A percentile compares a stretch with the other conserved stretches of the same genome.
phyloP scores from a whole-genome alignment of 2,329 filamentous ascomycete species.

The Nakataea oryzae region DNA sequence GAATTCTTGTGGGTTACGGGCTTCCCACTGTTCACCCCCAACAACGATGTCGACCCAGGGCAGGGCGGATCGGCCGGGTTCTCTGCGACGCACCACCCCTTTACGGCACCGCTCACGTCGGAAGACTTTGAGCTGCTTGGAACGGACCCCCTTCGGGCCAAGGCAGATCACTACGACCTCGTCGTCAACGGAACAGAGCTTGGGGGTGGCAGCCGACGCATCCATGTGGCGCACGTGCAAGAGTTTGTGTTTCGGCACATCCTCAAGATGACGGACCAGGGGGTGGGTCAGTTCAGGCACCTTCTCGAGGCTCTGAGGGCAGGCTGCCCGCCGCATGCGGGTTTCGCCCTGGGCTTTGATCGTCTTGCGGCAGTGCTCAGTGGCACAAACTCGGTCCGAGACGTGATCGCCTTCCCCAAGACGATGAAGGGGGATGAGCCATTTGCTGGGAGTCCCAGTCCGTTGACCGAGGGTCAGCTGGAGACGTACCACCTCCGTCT shows the following conservation, averaged over 20 bases:
- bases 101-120: conserved; percentile 71
- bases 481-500: conserved; percentile 32
- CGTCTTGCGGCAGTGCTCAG: conserved; percentile 72
- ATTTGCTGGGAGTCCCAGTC: conserved; percentile 68
- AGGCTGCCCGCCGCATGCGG: conserved; percentile 90
- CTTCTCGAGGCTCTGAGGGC: conserved; percentile 70
- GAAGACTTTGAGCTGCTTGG: conserved; percentile 66
- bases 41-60: conserved; percentile 55
- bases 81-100: conserved; percentile 86
- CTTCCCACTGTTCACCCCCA: conserved; percentile 86
- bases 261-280: conserved; percentile 62
- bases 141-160: conserved; percentile 59
- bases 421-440: conserved; percentile 80
- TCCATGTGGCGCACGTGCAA: conserved; percentile 75
- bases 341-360: conserved; percentile 88
- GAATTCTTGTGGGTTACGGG: conserved; percentile 77
- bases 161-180: conserved; percentile 88
- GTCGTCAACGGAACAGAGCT: conserved; percentile 93
- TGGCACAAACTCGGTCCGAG: conserved; percentile 65
- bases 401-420: conserved; percentile 97
- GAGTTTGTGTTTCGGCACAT: conserved; percentile 77
- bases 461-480: conserved; percentile 48
- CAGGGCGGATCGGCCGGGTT: conserved; percentile 77
- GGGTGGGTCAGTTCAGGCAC: conserved; percentile 75
- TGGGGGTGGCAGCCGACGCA: conserved; percentile 85